Conservation (phyloP, 2,329 filamentous ascomycete genomes). For the Fonsecaea pugnacius region DNA sequence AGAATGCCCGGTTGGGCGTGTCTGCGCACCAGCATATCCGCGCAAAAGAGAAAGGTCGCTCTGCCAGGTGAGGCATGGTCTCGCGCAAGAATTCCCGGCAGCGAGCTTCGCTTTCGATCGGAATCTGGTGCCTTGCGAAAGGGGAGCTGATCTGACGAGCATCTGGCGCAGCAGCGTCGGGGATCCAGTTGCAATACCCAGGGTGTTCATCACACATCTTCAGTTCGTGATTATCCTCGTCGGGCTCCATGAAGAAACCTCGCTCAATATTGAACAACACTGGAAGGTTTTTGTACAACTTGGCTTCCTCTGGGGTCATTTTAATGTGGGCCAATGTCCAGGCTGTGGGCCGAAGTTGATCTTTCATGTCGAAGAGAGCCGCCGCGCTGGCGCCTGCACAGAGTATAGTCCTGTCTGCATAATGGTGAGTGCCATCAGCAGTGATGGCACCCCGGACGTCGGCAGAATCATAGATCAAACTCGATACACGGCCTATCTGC, state of each 20-base stretch:
- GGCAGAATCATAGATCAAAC: slow-evolving; percentile 43
- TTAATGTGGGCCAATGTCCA: slow-evolving; percentile 56
- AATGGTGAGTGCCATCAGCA: slow-evolving; percentile 44
- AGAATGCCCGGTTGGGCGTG: slow-evolving; percentile 58
- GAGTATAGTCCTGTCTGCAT: slow-evolving; percentile 48
- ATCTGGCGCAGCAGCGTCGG: slow-evolving; percentile 29
- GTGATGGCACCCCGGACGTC: slow-evolving; percentile 50
- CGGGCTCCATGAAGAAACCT: slow-evolving; percentile 57
- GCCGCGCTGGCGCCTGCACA: slow-evolving; percentile 51
- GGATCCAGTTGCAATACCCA: slow-evolving; percentile 58
- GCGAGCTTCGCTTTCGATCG: slow-evolving; percentile 52
- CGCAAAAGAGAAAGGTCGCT: slow-evolving; percentile 55
- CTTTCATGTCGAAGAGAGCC: slow-evolving; percentile 50
- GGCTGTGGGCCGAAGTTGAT: slow-evolving; percentile 51
- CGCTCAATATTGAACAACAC: slow-evolving; percentile 55
- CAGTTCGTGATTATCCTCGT: slow-evolving; percentile 47
- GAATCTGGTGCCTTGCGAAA: slow-evolving; percentile 51
- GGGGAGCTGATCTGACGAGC: slow-evolving; percentile 46
- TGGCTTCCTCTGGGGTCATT: slow-evolving; percentile 48
- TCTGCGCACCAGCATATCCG: slow-evolving; percentile 64
- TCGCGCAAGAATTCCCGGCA: slow-evolving; percentile 56
- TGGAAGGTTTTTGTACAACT: slow-evolving; percentile 49
- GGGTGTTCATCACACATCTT: slow-evolving; percentile 59
- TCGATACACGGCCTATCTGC: slow-evolving; percentile 45
- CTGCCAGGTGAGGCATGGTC: slow-evolving; percentile 58